phyloP scores from a whole-genome alignment of 1,284 basidiomycete genomes.

The Boletus nobilissimus region DNA sequence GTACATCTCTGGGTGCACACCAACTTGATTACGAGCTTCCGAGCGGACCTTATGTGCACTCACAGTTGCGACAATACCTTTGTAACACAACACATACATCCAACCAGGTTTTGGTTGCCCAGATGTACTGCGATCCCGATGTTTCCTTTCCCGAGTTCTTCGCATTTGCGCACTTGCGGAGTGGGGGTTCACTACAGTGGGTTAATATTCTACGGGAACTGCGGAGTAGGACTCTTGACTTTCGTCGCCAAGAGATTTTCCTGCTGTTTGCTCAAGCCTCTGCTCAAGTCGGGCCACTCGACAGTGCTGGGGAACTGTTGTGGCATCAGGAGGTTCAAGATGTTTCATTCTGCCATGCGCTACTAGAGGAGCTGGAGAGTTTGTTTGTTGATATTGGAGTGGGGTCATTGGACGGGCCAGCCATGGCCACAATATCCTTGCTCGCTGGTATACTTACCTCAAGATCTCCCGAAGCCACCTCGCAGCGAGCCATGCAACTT shows the following conservation, averaged over 20 bases:
- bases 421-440: too few relatives aligned
- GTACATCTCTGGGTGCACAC: neutral
- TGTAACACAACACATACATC: neutral
- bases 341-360: neutral
- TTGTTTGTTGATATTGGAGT: neutral
- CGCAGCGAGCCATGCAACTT: too few relatives aligned
- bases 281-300: neutral
- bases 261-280: neutral
- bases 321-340: slow-evolving; percentile 2
- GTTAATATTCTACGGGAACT: neutral
- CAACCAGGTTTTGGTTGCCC: neutral
- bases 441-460: too few relatives aligned
- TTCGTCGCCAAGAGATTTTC: neutral
- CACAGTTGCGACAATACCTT: neutral
- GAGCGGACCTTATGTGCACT: neutral
- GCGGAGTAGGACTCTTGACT: neutral
- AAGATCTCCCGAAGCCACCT: too few relatives aligned
- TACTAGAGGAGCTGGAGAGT: neutral
- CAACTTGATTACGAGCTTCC: neutral
- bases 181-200: slow-evolving; percentile 10
- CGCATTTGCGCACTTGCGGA: neutral
- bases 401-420: neutral
- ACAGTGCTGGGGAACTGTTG: neutral
- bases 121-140: neutral
- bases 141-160: neutral